These are phyloP conservation scores for Pestalotiopsis sp. DNA, from an alignment of 2,329 filamentous ascomycete species.

Conservation along the genomic window DNA sequence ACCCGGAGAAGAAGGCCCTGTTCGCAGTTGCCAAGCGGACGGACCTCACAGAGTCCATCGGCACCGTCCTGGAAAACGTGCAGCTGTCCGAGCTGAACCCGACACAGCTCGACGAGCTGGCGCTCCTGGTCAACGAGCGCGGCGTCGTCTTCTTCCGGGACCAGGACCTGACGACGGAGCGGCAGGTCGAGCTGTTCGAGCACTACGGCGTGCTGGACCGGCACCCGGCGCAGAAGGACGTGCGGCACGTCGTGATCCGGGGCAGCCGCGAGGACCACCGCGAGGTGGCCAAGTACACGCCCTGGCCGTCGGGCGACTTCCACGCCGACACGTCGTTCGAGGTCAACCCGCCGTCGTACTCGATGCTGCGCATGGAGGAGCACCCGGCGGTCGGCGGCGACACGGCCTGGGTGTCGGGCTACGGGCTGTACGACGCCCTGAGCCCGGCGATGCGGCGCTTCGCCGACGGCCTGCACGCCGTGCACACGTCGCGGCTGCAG, in stretches of 20 bases:
- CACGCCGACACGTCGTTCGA: slow-evolving; percentile 55
- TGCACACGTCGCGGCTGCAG: slow-evolving; percentile 47
- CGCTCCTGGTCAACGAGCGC: slow-evolving; percentile 13
- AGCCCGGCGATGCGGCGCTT: slow-evolving; percentile 44
- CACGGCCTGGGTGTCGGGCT: slow-evolving; percentile 49
- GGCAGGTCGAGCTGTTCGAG: slow-evolving; percentile 25
- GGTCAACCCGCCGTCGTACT: slow-evolving; percentile 53
- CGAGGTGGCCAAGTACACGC: slow-evolving; percentile 46
- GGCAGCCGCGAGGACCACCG: slow-evolving; percentile 49
- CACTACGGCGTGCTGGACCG: slow-evolving; percentile 50
- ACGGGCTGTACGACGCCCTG: slow-evolving; percentile 47
- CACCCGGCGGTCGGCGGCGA: slow-evolving; percentile 49
- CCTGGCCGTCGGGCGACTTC: slow-evolving; percentile 48
- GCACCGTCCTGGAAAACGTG: slow-evolving; percentile 25
- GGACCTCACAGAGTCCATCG: slow-evolving; percentile 45
- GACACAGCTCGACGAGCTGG: slow-evolving; percentile 10
- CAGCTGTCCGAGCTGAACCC: slow-evolving; percentile 5
- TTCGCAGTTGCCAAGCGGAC: slow-evolving; percentile 37
- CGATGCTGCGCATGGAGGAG: slow-evolving; percentile 52
- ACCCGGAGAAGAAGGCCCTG: slow-evolving; percentile 44
- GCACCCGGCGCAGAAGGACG: slow-evolving; percentile 48
- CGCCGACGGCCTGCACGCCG: slow-evolving; percentile 44
- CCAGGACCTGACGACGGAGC: slow-evolving; percentile 13
- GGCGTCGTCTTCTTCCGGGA: slow-evolving; percentile 17
- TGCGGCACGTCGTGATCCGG: slow-evolving; percentile 45